phyloP scores from a whole-genome alignment of 805 yeast genomes.

The Candida tammaniensis region DNA sequence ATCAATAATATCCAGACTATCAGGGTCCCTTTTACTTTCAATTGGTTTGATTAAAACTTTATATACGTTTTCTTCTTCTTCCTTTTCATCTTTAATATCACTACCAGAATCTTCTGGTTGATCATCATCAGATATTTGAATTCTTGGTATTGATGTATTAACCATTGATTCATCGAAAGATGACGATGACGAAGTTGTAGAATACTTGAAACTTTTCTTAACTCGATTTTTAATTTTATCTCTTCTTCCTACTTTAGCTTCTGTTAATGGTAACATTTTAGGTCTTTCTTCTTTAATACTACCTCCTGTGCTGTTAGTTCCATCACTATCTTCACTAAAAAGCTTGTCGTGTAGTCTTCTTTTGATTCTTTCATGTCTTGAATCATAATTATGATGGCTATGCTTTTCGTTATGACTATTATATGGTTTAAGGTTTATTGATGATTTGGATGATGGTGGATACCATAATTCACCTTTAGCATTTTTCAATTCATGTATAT shows the following conservation, averaged over 20 bases:
- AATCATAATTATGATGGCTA: not conserved
- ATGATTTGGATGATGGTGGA: conserved; percentile 23
- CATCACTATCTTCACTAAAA: conserved; percentile 21
- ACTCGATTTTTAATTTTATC: conserved; percentile 10
- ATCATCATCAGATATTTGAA: not conserved
- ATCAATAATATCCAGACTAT: conserved; percentile 1
- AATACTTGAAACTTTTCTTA: conserved; percentile 4
- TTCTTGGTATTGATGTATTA: not conserved
- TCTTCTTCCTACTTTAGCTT: conserved; percentile 9
- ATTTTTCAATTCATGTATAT: conserved; percentile 50
- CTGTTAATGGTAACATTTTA: conserved; percentile 7
- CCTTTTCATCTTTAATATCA: not conserved
- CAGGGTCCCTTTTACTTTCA: conserved; percentile 3
- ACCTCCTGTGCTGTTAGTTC: not conserved
- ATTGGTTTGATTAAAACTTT: conserved; percentile 8
- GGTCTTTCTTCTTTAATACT: not conserved
- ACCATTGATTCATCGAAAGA: conserved; percentile 2
- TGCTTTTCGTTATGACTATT: not conserved
- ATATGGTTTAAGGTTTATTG: conserved; percentile 1
- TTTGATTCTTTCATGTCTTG: conserved; percentile 5
- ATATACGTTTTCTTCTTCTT: conserved; percentile 4
- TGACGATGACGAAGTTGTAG: conserved; percentile 7
- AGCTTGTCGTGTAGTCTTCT: conserved; percentile 31
- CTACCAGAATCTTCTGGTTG: not conserved
- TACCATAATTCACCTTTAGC: conserved; percentile 53